Conservation (phyloP, 257 asterid species). For the Echium plantagineum region DNA sequence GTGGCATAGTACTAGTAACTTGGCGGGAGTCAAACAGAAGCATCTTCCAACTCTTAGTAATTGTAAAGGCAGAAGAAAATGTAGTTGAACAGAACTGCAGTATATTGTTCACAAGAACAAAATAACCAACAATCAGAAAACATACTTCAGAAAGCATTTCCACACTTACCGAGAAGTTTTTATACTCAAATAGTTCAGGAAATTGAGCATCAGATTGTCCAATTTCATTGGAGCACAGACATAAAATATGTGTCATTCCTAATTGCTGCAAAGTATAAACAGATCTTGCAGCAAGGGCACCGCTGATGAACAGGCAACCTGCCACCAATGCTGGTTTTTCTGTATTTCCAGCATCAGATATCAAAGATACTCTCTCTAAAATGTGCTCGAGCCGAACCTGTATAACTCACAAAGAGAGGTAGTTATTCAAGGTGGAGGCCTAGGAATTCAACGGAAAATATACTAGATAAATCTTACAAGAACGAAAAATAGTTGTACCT, state of each 20-base stretch:
- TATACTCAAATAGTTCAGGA: conserved; percentile 70
- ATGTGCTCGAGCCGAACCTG: conserved; percentile 99
- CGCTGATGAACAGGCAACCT: conserved; percentile 61
- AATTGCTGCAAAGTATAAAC: conserved; percentile 75
- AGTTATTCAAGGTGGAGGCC: no score
- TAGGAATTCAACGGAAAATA: background rate
- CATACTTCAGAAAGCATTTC: background rate
- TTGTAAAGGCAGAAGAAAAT: background rate
- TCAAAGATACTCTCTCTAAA: conserved; percentile 74
- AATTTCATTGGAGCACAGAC: conserved; percentile 91
- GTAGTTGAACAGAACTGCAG: background rate
- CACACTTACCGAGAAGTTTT: conserved; percentile 72
- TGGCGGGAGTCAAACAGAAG: no score
- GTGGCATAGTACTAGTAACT: no score
- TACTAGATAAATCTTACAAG: background rate
- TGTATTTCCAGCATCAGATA: conserved; percentile 90
- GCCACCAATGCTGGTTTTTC: conserved; percentile 74
- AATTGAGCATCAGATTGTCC: conserved; percentile 96
- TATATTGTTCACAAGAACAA: background rate
- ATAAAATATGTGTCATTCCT: conserved; percentile 78
- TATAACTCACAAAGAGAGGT: conserved; percentile 12
- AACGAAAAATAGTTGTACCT: conserved; percentile 44
- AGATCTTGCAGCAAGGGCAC: conserved; percentile 96
- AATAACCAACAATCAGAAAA: no score
- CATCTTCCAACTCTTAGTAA: background rate